Evolutionary conservation across 2,329 filamentous ascomycete species (phyloP).

Genomic region (Exophiala sp.): DNA sequence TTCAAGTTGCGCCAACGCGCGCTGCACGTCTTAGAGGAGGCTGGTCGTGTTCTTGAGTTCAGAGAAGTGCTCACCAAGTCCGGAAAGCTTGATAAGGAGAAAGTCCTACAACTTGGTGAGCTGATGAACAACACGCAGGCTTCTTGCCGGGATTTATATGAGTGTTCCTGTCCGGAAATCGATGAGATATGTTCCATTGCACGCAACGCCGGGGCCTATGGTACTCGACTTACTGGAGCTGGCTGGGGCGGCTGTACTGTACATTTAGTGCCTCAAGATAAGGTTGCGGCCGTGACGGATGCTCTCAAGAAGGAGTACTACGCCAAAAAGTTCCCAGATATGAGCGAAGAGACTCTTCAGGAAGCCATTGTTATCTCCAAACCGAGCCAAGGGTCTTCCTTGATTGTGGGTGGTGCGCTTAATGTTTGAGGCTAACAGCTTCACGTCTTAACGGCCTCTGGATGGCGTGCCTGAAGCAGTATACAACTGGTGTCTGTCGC

Average conservation of each 20-base stretch:
- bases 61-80: slow-evolving; percentile 66
- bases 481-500: too few species aligned
- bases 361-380: slow-evolving; percentile 85
- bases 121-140: slow-evolving; percentile 87
- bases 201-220: slow-evolving; percentile 72
- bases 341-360: slow-evolving; percentile 68
- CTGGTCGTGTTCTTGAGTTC: slow-evolving; percentile 80
- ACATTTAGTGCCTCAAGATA: slow-evolving; percentile 81
- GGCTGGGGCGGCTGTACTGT: slow-evolving; percentile 97
- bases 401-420: slow-evolving; percentile 26
- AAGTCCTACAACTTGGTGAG: slow-evolving; percentile 69
- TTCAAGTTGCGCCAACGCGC: slow-evolving; percentile 88
- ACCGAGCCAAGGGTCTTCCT: slow-evolving; percentile 64
- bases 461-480: too few species aligned
- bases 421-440: slow-evolving; percentile 12
- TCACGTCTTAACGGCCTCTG: too few species aligned
- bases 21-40: slow-evolving; percentile 86
- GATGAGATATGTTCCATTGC: slow-evolving; percentile 83
- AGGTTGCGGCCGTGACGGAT: slow-evolving; percentile 71
- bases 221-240: slow-evolving; percentile 65
- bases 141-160: slow-evolving; percentile 81
- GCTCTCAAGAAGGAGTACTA: slow-evolving; percentile 74
- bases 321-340: slow-evolving; percentile 69
- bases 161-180: slow-evolving; percentile 90
- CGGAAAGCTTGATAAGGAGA: slow-evolving; percentile 54